These are phyloP conservation scores for Paramecium tetraurelia DNA, from an alignment of 73 alveolate species.

Conservation along the genomic window DNA sequence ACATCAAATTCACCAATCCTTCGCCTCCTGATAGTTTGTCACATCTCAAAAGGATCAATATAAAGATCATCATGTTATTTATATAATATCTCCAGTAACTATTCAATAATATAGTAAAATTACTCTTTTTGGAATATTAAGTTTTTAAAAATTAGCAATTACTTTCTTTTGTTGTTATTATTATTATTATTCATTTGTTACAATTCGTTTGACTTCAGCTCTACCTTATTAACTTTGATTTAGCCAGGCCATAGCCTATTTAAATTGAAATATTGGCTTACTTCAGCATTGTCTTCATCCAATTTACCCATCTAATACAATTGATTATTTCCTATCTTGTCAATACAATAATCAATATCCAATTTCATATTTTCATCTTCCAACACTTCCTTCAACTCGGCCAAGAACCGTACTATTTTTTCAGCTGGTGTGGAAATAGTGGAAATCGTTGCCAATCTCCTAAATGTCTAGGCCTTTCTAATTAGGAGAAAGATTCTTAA, in stretches of 20 bases:
- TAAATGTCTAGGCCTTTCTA: conserved; percentile 51
- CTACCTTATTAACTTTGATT: background rate
- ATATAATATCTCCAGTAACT: conserved; percentile 5
- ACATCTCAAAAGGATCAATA: conserved; percentile 55
- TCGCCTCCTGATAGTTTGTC: conserved; percentile 46
- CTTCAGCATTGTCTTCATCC: conserved; percentile 29
- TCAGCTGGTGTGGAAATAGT: conserved; percentile 58
- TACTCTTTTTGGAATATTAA: conserved; percentile 3
- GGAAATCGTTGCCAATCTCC: background rate
- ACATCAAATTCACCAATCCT: background rate
- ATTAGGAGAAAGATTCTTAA: conserved; percentile 54
- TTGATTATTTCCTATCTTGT: conserved; percentile 23
- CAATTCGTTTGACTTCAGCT: background rate
- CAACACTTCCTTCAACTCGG: conserved; percentile 54
- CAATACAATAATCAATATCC: conserved; percentile 54
- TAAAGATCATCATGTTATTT: conserved; percentile 39
- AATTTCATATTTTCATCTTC: conserved; percentile 43
- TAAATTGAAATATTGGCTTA: background rate
- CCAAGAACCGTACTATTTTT: conserved; percentile 1
- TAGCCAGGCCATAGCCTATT: background rate
- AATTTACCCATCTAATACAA: conserved; percentile 40
- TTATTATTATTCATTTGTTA: background rate
- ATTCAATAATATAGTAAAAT: background rate
- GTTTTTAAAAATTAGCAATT: background rate
- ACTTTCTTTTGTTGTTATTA: background rate